Base-by-base conservation (phyloP, 257 asterid species). In the Nicotiana tomentosiformis region DNA sequence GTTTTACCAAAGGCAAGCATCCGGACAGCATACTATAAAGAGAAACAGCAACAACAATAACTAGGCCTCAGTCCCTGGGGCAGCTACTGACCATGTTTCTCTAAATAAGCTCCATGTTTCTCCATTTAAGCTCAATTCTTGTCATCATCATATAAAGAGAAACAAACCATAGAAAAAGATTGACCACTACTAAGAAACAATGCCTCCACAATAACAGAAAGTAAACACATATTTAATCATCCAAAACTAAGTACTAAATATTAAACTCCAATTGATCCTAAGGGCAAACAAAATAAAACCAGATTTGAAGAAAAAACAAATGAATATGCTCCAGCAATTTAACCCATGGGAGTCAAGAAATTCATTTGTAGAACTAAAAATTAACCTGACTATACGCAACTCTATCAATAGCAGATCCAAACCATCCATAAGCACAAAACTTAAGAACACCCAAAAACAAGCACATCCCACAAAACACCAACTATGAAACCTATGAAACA, bases 351-450 rank as follows among this genome's bases (percentile, higher is more conserved):
- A 70, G 4, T 70, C 35, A 20, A 70, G 14, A 20, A 72, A 6
- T 7, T 55, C 79, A 46, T 74, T 12, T 43, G 11, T 43, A 20
- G 58, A 70, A 70, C 58, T 5, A 43, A 4, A 49, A 82, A 82
- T 76, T 18, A 78, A 94, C 99, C 98, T 90, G 92, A 87, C 87
- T 84, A 84, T 81, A 87, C 46, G 91, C 93, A 83, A 90, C 85
- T 84, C 88, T 90, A 62, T 93, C 97, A 83, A 94, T 87, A 85
- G 97, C 92, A 87, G 97, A 93, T 93, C 98, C 99, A 86, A 96
- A 90, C 98, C 99, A 96, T 0, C 98, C 98, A 85, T 87, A 89
- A 62, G 94, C 98, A 88, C 93, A 94, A 89, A 96, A 90, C 97
- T 92, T 96, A 74, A 93, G 84, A 84, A 93, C 88, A 53, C 98